Percentiles rank a stretch among this genome's conserved stretches.
Conservation (phyloP, 2,329 filamentous ascomycete genomes). For the Ophiocordyceps camponoti-leonardi region DNA sequence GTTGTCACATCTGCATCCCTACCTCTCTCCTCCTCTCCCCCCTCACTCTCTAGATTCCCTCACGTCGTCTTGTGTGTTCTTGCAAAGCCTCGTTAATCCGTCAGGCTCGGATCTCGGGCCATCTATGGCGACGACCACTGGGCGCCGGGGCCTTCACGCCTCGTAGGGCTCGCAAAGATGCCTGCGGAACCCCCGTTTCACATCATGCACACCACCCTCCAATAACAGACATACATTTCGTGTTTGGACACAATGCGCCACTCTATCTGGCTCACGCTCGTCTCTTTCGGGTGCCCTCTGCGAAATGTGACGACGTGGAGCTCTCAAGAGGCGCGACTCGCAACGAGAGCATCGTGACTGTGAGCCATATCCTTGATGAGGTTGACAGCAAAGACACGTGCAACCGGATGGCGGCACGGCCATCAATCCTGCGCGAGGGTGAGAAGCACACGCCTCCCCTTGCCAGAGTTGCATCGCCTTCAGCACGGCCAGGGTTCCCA, state of each 20-base stretch:
- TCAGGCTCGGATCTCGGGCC: background rate
- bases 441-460: background rate
- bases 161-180: background rate
- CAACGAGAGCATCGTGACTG: background rate
- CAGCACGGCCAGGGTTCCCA: constrained; percentile 6
- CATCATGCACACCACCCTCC: background rate
- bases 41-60: background rate
- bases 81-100: background rate
- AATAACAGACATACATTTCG: background rate
- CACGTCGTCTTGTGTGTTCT: background rate
- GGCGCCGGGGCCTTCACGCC: background rate
- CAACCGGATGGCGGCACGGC: background rate
- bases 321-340: background rate
- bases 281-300: background rate
- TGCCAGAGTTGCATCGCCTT: constrained; percentile 2
- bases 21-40: background rate
- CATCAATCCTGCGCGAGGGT: background rate
- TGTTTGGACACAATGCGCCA: background rate
- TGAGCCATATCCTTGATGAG: background rate
- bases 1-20: background rate
- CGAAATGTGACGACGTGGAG: background rate
- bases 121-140: background rate
- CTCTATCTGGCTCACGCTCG: background rate
- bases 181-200: background rate
- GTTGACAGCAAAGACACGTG: background rate